Percentiles rank a stretch among this genome's conserved stretches.
Conservation (phyloP, 2,329 filamentous ascomycete species). For the Pseudopyricularia javanii region DNA sequence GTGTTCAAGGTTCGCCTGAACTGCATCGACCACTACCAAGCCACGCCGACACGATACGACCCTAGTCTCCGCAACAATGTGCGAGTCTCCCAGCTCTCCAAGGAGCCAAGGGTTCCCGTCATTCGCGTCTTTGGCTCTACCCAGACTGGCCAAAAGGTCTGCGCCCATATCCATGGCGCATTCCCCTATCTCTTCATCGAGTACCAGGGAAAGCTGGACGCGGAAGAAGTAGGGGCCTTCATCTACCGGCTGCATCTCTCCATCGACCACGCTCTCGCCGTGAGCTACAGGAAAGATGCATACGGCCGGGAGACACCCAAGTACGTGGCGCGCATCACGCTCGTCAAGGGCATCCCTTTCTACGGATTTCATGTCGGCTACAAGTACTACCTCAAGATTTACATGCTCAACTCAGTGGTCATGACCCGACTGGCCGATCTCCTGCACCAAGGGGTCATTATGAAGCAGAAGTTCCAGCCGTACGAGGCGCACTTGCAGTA, state of each 20-base stretch:
- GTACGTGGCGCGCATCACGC: constrained; percentile 81
- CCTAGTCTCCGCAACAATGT: constrained; percentile 60
- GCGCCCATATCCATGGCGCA: constrained; percentile 87
- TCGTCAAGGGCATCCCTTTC: constrained; percentile 89
- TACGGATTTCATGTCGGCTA: constrained; percentile 95
- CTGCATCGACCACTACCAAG: constrained; percentile 91
- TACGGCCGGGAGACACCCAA: constrained; percentile 46
- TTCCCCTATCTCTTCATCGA: constrained; percentile 94
- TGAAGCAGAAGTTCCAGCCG: constrained; percentile 76
- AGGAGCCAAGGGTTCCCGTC: constrained; percentile 66
- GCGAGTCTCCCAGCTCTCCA: constrained; percentile 43
- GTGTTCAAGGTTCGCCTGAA: constrained; percentile 85
- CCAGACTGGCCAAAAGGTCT: constrained; percentile 90
- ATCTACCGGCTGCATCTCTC: constrained; percentile 70
- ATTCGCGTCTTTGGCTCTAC: constrained; percentile 87
- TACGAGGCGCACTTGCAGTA: constrained; percentile 93
- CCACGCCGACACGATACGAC: constrained; percentile 66
- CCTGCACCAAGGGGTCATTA: constrained; percentile 73
- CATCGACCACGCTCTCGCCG: constrained; percentile 79
- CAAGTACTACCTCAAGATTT: constrained; percentile 84
- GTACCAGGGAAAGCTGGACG: constrained; percentile 58
- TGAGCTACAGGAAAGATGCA: constrained; percentile 70
- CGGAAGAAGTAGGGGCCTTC: constrained; percentile 63
- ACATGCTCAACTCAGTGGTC: constrained; percentile 75
- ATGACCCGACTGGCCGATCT: constrained; percentile 84